These are phyloP conservation scores for Funneliformis mosseae DNA, from an alignment of 192 early-diverging fungal species.

Conservation along the genomic window DNA sequence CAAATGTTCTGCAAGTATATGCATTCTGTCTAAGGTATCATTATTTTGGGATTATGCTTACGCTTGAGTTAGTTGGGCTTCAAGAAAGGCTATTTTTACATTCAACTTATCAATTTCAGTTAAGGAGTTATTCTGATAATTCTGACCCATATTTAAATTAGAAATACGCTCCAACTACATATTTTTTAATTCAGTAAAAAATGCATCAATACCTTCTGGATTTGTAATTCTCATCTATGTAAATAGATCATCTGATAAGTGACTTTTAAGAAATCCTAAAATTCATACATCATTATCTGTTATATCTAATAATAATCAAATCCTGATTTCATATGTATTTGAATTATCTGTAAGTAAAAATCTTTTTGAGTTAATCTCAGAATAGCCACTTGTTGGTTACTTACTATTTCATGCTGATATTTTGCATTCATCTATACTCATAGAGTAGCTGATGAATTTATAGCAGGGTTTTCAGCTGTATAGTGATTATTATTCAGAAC, in stretches of 20 bases:
- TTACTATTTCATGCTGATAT: no score
- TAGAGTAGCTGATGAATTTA: conserved; percentile 17
- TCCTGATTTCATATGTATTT: background rate
- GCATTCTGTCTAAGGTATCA: no score
- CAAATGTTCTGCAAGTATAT: no score
- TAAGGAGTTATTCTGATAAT: no score
- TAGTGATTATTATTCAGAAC: conserved; percentile 7
- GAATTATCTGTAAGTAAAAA: no score
- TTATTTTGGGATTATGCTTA: no score
- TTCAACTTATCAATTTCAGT: no score
- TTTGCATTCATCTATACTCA: background rate
- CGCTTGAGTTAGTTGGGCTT: no score
- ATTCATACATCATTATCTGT: conserved; percentile 8
- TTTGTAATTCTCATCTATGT: conserved; percentile 2
- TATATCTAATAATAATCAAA: conserved; percentile 16
- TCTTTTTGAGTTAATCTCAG: no score
- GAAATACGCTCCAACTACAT: conserved; percentile 4
- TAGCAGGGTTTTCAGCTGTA: conserved; percentile 9
- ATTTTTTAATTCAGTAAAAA: conserved; percentile 26
- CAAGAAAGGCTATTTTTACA: no score
- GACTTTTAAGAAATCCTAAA: conserved; percentile 30
- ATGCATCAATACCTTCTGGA: conserved; percentile 16
- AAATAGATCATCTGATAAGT: conserved; percentile 19
- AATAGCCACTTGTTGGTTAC: no score
- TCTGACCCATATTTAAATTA: background rate